Conservation (phyloP, 1,284 basidiomycete genomes). For the Meripilus lineatus region DNA sequence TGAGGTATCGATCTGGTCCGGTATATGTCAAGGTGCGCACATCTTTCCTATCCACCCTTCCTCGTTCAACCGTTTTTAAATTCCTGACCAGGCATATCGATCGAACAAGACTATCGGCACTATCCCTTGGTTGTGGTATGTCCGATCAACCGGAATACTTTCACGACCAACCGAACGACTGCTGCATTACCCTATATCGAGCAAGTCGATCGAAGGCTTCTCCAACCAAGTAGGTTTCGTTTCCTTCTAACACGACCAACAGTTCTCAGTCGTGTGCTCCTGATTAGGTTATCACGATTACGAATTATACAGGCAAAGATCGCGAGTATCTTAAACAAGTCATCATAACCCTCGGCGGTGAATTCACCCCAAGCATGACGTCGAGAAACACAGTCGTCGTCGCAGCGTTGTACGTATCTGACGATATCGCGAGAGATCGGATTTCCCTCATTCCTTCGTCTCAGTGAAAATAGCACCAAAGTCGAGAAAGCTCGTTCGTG, state of each 20-base stretch:
- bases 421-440: neutral
- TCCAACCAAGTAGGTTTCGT: conserved; percentile 29
- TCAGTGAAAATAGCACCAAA: conserved; percentile 68
- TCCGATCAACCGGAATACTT: conserved; percentile 58
- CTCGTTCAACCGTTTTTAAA: conserved; percentile 1
- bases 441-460: neutral
- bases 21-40: conserved; percentile 60
- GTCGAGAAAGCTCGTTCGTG: conserved; percentile 70
- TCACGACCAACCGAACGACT: conserved; percentile 65
- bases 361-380: conserved; percentile 78
- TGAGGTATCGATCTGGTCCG: conserved; percentile 60
- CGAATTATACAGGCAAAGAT: conserved; percentile 82
- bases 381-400: conserved; percentile 73
- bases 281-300: conserved; percentile 70
- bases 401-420: conserved; percentile 64
- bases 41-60: neutral
- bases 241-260: neutral
- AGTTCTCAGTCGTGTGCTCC: neutral
- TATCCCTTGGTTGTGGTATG: conserved; percentile 77
- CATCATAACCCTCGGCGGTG: conserved; percentile 71
- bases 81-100: conserved; percentile 46
- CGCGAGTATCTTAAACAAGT: conserved; percentile 85
- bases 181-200: conserved; percentile 52
- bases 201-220: conserved; percentile 36
- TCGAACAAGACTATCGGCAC: conserved; percentile 67